Conservation (phyloP, 345 rosid species). For the Lepidium sativum region DNA sequence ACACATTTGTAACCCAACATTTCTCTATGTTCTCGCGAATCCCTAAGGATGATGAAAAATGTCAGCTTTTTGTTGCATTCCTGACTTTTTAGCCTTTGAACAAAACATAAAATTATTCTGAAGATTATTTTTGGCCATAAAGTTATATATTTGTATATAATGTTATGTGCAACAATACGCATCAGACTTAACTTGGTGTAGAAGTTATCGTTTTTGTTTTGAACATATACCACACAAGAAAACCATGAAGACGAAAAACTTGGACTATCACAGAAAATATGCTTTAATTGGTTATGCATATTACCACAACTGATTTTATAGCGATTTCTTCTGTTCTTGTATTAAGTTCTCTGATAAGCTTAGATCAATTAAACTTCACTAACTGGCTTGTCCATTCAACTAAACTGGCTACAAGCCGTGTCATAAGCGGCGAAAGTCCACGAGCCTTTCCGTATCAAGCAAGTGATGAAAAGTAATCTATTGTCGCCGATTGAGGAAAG, state of each 20-base stretch:
- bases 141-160: not conserved
- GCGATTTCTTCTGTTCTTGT: too few species aligned
- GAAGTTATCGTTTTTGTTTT: not conserved
- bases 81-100: not conserved
- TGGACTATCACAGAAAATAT: not conserved
- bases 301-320: too few species aligned
- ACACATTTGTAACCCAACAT: slow-evolving; percentile 59
- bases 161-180: not conserved
- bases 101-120: not conserved
- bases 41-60: not conserved
- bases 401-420: not conserved
- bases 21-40: not conserved
- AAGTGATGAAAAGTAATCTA: not conserved
- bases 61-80: not conserved
- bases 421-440: not conserved
- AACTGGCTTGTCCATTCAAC: not conserved
- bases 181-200: not conserved
- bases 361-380: not conserved
- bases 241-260: not conserved
- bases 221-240: not conserved
- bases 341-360: not conserved
- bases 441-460: not conserved
- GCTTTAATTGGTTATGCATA: too few species aligned
- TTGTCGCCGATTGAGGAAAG: not conserved
- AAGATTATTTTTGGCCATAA: too few species aligned